A percentile compares a stretch with the other conserved stretches of the same genome.
Evolutionary conservation across 306 rosid genomes (phyloP).

Genomic region (Rosa chinensis): DNA sequence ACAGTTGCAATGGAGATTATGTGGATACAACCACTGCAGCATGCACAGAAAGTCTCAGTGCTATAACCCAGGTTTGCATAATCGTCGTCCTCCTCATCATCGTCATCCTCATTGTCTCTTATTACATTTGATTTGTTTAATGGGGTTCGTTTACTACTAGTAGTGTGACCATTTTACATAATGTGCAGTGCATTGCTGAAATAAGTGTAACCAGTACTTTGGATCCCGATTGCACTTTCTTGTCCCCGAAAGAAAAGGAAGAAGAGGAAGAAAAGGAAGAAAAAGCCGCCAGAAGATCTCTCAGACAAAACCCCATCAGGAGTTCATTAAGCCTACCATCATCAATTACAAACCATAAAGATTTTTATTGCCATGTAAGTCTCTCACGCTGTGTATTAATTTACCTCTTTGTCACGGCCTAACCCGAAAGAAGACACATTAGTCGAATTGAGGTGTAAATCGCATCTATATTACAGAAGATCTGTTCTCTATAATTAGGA

Average conservation of each 20-base stretch:
- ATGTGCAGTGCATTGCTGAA: slow-evolving; percentile 20
- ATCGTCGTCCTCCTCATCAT: not conserved
- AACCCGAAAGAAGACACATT: not conserved
- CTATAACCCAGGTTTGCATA: slow-evolving; percentile 15
- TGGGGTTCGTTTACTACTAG: not conserved
- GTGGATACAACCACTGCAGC: slow-evolving; percentile 7
- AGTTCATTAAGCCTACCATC: slow-evolving; percentile 4
- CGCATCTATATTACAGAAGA: too few relatives aligned
- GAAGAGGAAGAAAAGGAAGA: slow-evolving; percentile 17
- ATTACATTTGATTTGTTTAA: not conserved
- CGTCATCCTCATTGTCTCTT: not conserved
- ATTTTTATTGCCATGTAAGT: not conserved
- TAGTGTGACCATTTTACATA: not conserved
- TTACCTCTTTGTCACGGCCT: not conserved
- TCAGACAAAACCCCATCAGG: not conserved
- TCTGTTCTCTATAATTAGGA: not conserved
- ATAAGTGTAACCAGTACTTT: slow-evolving; percentile 4
- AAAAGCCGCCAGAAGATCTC: slow-evolving; percentile 17
- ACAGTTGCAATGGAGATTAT: slow-evolving; percentile 26
- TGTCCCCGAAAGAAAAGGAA: slow-evolving; percentile 22
- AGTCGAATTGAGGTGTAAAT: too few relatives aligned
- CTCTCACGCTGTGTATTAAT: not conserved
- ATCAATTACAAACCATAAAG: not conserved
- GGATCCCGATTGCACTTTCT: slow-evolving; percentile 27
- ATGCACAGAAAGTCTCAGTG: slow-evolving; percentile 8